Conservation (phyloP, 768 basidiomycete species). For the Heimioporus sp. region DNA sequence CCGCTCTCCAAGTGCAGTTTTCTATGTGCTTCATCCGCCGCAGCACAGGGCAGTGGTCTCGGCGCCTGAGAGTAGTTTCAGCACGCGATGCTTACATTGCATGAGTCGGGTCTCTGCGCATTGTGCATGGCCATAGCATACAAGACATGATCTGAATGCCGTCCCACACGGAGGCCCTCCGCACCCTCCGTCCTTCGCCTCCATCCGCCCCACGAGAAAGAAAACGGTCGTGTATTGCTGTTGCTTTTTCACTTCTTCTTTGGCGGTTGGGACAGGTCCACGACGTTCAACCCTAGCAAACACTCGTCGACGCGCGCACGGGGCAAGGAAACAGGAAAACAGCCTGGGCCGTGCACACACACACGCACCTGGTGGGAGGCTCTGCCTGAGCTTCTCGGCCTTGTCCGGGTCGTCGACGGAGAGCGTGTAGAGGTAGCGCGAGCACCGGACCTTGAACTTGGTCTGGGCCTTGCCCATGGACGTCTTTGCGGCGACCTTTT, state of each 20-base stretch:
- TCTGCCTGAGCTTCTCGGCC: constrained; percentile 96
- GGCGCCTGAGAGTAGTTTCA: too few species aligned
- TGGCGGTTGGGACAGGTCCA: constrained; percentile 57
- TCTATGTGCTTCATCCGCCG: too few species aligned
- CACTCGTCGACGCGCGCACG: too few species aligned
- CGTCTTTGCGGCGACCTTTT: constrained; percentile 77
- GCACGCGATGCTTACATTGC: too few species aligned
- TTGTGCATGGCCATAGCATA: constrained; percentile 13
- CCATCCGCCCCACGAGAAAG: too few species aligned
- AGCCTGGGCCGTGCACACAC: not conserved
- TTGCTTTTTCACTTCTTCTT: constrained; percentile 63
- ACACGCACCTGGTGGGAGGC: constrained; percentile 86
- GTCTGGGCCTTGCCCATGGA: constrained; percentile 75
- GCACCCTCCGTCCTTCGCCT: too few species aligned
- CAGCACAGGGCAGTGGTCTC: too few species aligned
- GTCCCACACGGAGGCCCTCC: not conserved
- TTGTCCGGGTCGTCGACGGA: constrained; percentile 94
- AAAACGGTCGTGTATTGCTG: too few species aligned
- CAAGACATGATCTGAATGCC: constrained; percentile 13
- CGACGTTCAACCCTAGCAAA: constrained; percentile 61
- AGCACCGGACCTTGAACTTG: constrained; percentile 99
- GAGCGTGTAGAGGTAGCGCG: constrained; percentile 96
- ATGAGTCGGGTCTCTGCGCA: too few species aligned
- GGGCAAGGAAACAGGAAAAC: not conserved
- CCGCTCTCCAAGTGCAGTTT: too few species aligned